Evolutionary conservation across 106 monocot species (phyloP), one percentile per base, ranked within the genome.

Genomic region (Acorus calamus): DNA sequence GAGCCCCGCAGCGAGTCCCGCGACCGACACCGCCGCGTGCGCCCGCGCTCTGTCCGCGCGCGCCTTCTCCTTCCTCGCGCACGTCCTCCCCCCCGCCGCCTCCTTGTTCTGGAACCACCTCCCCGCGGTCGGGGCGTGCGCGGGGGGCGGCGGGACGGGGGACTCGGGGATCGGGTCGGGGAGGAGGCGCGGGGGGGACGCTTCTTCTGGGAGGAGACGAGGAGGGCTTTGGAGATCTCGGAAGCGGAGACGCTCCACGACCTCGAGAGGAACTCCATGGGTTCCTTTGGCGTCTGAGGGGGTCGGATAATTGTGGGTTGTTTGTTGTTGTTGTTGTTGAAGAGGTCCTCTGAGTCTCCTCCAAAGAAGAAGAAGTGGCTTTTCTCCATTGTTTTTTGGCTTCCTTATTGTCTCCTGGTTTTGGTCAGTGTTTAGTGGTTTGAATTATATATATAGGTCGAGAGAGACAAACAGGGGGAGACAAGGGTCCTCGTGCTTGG

Each of bases 231-330:
- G 9, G 94, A 89, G 55, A 90, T 89, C 76, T 89, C 94, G 4
- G 76, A 66, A 2, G 89, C 86, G 7, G 94, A 94, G 62, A 89
- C 76, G 66, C 77, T 84, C 94, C 89, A 94, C 11, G 94, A 86
- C 61, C 86, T 70, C 44, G 94, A 81, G 46, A 94, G 68, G 75
- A 86, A 89, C 61, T 89, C 89, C 89, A 94, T 86, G 7, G 94
- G 86, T 68, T 94, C 94, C 44, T 63, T 77, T 11, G 89, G 86
- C 11, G 86, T 89, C 59, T 84, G 84, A 50, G 84, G 86, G 13
- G 86, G 82, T 5, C 76, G 77, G 63, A 80, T 83, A 1, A 1
- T 28, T 28, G 28, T 28, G 28, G 28, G 28, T 28, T 28, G 28
- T 28, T 28, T 28, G 28, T 28, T 28, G 28, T 28, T 28, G 28